These are phyloP conservation scores for Xerocomus nothofagi DNA, from an alignment of 1,284 basidiomycete species.

Conservation along the genomic window DNA sequence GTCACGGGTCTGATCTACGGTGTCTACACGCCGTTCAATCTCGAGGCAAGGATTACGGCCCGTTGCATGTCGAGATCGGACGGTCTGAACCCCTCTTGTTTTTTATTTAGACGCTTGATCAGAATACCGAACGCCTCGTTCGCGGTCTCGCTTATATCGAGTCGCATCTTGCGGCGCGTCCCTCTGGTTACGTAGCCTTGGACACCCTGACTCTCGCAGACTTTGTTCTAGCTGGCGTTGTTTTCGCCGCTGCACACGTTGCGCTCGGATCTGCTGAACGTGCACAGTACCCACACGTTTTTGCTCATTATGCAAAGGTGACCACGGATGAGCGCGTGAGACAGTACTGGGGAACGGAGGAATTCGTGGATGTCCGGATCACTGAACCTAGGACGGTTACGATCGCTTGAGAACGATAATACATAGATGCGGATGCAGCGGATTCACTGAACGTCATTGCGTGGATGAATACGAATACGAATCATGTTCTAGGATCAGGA, in stretches of 20 bases:
- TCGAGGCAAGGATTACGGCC: constrained; percentile 14
- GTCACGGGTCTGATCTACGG: constrained; percentile 11
- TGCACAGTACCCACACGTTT: constrained; percentile 45
- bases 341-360: constrained; percentile 19
- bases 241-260: constrained; percentile 29
- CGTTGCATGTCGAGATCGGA: no score
- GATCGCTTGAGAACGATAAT: background rate
- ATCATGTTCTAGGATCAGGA: no score
- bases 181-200: constrained; percentile 48
- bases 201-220: constrained; percentile 65
- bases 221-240: constrained; percentile 46
- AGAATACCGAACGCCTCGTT: constrained; percentile 15
- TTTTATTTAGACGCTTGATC: constrained; percentile 12
- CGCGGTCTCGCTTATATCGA: constrained; percentile 43
- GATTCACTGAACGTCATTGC: no score
- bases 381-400: constrained; percentile 5
- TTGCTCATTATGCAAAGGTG: constrained; percentile 52
- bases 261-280: constrained; percentile 43
- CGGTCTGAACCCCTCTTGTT: background rate
- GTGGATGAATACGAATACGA: no score
- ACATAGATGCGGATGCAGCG: no score
- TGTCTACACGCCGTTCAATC: constrained; percentile 8
- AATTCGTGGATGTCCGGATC: constrained; percentile 12
- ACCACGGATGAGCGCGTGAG: constrained; percentile 48
- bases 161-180: constrained; percentile 46